Conservation (phyloP, 306 rosid species). For the Calophaca sinica region DNA sequence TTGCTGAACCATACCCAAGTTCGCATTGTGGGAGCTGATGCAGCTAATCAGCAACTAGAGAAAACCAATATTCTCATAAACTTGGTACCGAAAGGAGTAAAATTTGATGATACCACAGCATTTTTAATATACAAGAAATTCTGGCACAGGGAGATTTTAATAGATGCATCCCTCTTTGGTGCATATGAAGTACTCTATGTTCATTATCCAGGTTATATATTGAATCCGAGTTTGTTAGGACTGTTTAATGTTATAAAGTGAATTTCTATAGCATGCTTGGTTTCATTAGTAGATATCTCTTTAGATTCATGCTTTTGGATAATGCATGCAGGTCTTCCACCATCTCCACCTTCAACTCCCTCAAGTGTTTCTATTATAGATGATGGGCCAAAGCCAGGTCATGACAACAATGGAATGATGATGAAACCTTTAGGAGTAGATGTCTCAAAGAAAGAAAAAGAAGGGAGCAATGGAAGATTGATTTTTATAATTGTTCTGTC, state of each 20-base stretch:
- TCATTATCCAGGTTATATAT: constrained; percentile 78
- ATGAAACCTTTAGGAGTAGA: constrained; percentile 91
- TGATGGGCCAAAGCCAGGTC: constrained; percentile 64
- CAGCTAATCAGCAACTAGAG: constrained; percentile 75
- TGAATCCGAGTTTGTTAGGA: constrained; percentile 15
- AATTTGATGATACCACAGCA: constrained; percentile 66
- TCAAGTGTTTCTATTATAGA: constrained; percentile 60
- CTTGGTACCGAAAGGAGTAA: constrained; percentile 77
- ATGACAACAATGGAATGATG: constrained; percentile 58
- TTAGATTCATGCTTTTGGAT: constrained; percentile 41
- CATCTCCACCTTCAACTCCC: constrained; percentile 85
- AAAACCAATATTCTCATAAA: constrained; percentile 76
- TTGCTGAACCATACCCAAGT: constrained; percentile 82
- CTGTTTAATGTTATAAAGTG: neutral
- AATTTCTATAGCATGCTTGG: constrained; percentile 11
- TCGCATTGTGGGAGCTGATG: constrained; percentile 93
- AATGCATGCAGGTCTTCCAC: constrained; percentile 85
- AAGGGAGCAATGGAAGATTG: constrained; percentile 59
- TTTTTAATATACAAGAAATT: constrained; percentile 71
- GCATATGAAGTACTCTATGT: constrained; percentile 79
- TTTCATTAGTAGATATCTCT: constrained; percentile 32
- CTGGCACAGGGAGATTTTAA: constrained; percentile 72
- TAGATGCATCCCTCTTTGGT: constrained; percentile 71
- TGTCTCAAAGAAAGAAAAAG: constrained; percentile 65
- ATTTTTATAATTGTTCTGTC: constrained; percentile 66